A percentile compares a stretch with the other conserved stretches of the same genome.
Evolutionary conservation across 768 basidiomycete species (phyloP).

Genomic region (Termitomyces sp.): DNA sequence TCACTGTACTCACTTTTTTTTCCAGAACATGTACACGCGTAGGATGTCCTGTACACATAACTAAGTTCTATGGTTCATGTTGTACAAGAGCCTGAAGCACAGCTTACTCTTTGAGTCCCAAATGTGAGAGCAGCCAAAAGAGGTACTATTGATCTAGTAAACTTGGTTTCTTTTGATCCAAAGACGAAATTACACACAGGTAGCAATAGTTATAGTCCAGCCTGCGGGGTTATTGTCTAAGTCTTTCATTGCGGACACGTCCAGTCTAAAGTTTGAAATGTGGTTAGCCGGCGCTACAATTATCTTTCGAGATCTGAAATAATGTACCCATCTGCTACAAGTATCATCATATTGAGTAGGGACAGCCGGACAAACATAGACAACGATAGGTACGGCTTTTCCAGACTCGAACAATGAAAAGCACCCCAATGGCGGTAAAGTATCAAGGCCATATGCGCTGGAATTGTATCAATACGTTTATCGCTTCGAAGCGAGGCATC

Average conservation of each 20-base stretch:
- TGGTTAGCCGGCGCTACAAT: too few species aligned
- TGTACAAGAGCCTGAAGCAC: not conserved
- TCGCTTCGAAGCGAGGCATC: too few species aligned
- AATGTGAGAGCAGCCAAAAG: not conserved
- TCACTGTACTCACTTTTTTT: not conserved
- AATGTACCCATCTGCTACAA: not conserved
- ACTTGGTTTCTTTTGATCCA: not conserved
- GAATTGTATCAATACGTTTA: not conserved
- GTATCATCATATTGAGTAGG: not conserved
- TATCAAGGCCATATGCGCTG: not conserved
- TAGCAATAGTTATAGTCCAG: not conserved
- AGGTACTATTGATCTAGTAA: not conserved
- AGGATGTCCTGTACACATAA: not conserved
- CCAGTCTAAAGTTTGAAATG: not conserved
- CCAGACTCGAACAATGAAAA: not conserved
- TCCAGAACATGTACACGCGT: not conserved
- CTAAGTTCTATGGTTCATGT: not conserved
- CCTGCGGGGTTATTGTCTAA: not conserved
- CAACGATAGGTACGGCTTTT: not conserved
- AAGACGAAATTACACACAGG: not conserved
- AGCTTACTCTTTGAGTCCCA: not conserved
- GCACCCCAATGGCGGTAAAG: not conserved
- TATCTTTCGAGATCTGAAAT: not conserved
- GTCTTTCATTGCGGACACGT: not conserved
- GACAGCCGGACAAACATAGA: not conserved